Evolutionary conservation across 148 eudicot genomes (phyloP).

Genomic region (Amaranthus hypochondriacus): DNA sequence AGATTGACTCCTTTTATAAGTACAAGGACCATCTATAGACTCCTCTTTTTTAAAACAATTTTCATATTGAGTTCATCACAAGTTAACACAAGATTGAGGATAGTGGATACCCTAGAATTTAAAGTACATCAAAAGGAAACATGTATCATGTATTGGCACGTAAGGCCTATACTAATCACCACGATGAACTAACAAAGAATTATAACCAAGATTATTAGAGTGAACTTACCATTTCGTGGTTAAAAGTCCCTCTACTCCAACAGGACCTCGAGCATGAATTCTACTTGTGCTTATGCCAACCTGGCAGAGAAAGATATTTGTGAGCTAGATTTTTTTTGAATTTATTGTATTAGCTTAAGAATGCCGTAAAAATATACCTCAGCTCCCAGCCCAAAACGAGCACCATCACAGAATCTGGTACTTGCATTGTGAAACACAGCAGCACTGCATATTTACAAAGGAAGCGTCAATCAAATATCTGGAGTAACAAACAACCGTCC

Average conservation of each 20-base stretch:
- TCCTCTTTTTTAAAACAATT: too few species aligned
- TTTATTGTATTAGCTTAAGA: not conserved
- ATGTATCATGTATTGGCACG: too few species aligned
- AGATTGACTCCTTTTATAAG: too few species aligned
- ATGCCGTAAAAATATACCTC: slow-evolving; percentile 47
- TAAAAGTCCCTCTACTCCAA: slow-evolving; percentile 92
- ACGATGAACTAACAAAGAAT: too few species aligned
- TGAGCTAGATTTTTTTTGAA: not conserved
- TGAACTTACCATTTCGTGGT: slow-evolving; percentile 80
- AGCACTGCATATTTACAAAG: slow-evolving; percentile 57
- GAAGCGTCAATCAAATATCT: not conserved
- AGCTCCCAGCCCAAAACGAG: slow-evolving; percentile 94
- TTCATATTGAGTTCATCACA: too few species aligned
- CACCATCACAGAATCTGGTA: slow-evolving; percentile 92
- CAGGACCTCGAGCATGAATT: slow-evolving; percentile 98
- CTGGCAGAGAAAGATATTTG: slow-evolving; percentile 38
- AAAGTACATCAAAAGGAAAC: not conserved
- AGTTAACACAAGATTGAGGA: too few species aligned
- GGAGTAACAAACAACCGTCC: not conserved
- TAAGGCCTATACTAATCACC: too few species aligned
- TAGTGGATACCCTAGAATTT: not conserved
- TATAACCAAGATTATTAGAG: not conserved
- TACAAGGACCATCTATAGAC: too few species aligned
- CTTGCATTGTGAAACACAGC: slow-evolving; percentile 98
- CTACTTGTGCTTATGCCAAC: slow-evolving; percentile 97